These are phyloP conservation scores for Candida bentonensis DNA, from an alignment of 805 yeast genomes.

Conservation along the genomic window DNA sequence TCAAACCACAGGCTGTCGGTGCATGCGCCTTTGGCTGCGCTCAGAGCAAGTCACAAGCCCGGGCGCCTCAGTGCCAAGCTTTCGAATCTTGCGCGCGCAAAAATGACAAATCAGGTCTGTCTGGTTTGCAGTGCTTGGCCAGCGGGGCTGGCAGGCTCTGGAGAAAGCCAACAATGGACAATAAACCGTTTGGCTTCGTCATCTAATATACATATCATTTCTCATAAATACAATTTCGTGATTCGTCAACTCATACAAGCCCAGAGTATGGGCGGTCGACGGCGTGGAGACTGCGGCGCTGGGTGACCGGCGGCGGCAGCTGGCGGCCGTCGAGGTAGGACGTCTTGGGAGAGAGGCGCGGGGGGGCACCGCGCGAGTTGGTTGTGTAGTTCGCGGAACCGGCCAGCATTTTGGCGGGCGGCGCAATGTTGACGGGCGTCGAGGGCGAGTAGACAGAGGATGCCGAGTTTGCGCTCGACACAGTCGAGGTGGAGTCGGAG, in stretches of 20 bases:
- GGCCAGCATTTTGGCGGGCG: neutral
- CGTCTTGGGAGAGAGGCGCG: neutral
- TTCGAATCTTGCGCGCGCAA: no score
- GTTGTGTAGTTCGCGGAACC: neutral
- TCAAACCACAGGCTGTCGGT: no score
- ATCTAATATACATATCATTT: neutral
- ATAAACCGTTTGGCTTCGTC: no score
- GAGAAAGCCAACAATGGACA: no score
- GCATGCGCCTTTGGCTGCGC: no score
- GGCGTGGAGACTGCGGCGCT: constrained; percentile 2
- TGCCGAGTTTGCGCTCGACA: neutral
- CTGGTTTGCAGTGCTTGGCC: no score
- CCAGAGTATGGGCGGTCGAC: neutral
- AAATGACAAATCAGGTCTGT: no score
- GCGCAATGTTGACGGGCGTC: neutral
- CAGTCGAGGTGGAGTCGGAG: constrained; percentile 1
- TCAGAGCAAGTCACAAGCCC: no score
- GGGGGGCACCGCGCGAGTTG: neutral
- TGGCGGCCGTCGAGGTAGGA: constrained; percentile 9
- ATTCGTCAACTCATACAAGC: neutral
- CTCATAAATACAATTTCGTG: neutral
- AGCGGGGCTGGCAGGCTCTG: no score
- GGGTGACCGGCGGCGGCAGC: constrained; percentile 9
- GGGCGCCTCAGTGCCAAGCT: no score
- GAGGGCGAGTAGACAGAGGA: neutral